Conservation (phyloP, 2,329 filamentous ascomycete species). For the Cladophialophora immunda region DNA sequence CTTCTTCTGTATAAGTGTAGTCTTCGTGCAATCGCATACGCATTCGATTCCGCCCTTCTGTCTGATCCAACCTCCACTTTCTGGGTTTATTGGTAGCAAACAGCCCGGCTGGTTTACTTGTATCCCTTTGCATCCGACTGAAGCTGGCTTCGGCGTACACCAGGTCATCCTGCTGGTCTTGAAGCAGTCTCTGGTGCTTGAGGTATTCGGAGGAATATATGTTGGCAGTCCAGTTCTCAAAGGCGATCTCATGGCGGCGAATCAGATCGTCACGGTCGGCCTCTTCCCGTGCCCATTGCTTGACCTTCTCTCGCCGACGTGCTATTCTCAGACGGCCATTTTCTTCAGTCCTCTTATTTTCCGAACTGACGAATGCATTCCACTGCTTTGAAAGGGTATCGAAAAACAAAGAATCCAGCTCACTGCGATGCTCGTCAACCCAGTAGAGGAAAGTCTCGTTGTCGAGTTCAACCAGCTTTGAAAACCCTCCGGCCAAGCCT, state of each 20-base stretch:
- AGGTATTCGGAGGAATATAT: conserved; percentile 91
- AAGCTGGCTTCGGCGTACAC: conserved; percentile 79
- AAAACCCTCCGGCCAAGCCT: conserved; percentile 77
- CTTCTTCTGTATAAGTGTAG: conserved; percentile 55
- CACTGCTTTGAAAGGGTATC: conserved; percentile 81
- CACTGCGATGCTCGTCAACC: conserved; percentile 82
- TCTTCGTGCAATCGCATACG: conserved; percentile 86
- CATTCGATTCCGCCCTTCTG: conserved; percentile 95
- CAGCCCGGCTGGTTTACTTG: conserved; percentile 81
- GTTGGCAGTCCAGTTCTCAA: conserved; percentile 92
- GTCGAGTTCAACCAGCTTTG: conserved; percentile 85
- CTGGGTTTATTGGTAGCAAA: conserved; percentile 70
- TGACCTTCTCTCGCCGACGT: conserved; percentile 83
- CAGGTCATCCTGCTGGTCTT: conserved; percentile 93
- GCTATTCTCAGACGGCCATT: conserved; percentile 73
- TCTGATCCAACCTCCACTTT: conserved; percentile 94
- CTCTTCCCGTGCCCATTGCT: conserved; percentile 78
- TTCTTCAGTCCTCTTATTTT: conserved; percentile 83
- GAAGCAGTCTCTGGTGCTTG: conserved; percentile 86
- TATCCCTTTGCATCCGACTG: conserved; percentile 78
- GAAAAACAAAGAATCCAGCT: conserved; percentile 84
- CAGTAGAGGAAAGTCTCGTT: conserved; percentile 87
- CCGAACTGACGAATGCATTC: conserved; percentile 84
- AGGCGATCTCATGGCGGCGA: conserved; percentile 83
- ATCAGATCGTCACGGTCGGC: conserved; percentile 74